These are phyloP conservation scores for Aspergillus fischeri DNA, from an alignment of 2,329 filamentous ascomycete genomes.

Conservation along the genomic window DNA sequence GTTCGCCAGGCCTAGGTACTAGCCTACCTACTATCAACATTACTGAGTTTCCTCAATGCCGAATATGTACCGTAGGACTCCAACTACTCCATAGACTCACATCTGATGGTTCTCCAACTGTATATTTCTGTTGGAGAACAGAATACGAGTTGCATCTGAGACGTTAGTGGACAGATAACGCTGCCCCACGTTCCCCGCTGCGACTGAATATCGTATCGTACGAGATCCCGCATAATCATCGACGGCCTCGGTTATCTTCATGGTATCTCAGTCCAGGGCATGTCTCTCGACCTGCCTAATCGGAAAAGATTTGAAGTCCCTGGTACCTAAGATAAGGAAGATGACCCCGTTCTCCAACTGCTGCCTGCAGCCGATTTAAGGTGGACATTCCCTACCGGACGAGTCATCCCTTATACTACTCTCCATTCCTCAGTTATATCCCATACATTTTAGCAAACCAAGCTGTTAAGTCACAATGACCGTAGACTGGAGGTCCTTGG, in stretches of 20 bases:
- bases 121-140: not conserved
- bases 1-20: not conserved
- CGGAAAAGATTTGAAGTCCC: not conserved
- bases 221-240: not conserved
- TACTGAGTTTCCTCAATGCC: not conserved
- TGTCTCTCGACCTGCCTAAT: not conserved
- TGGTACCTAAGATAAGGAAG: not conserved
- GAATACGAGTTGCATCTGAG: not conserved
- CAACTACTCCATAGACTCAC: not conserved
- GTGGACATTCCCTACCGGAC: not conserved
- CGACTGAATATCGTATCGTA: not conserved
- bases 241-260: not conserved
- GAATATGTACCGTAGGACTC: not conserved
- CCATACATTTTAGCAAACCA: not conserved
- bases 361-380: not conserved
- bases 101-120: not conserved
- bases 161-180: not conserved
- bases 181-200: not conserved
- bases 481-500: slow-evolving; percentile 47
- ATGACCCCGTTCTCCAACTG: not conserved
- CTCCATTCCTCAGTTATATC: not conserved
- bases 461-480: slow-evolving; percentile 12
- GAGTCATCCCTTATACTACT: not conserved
- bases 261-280: not conserved
- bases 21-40: not conserved